A percentile compares a stretch with the other conserved stretches of the same genome.
These are phyloP conservation scores for Boletus sp. DNA, from an alignment of 768 basidiomycete species.

Conservation along the genomic window DNA sequence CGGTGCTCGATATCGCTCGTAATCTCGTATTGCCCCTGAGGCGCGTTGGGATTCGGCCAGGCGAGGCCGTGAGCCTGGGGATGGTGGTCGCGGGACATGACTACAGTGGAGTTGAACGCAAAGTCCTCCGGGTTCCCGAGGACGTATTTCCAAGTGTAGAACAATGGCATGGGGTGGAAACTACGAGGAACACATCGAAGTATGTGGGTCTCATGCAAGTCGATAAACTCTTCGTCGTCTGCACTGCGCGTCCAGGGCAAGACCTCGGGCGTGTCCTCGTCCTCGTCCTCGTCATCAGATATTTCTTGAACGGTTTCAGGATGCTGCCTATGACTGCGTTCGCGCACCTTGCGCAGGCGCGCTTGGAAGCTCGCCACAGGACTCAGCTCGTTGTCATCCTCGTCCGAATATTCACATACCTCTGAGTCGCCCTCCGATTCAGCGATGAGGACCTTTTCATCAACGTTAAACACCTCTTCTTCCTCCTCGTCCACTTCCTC, in stretches of 20 bases:
- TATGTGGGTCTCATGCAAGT: background rate
- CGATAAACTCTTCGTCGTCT: conserved; percentile 45
- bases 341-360: conserved; percentile 34
- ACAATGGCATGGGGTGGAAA: conserved; percentile 62
- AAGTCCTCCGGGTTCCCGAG: conserved; percentile 50
- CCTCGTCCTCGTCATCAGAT: conserved; percentile 32
- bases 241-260: conserved; percentile 42
- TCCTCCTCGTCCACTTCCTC: conserved; percentile 26
- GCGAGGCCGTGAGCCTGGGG: conserved; percentile 50
- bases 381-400: conserved; percentile 35
- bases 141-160: conserved; percentile 60
- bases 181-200: conserved; percentile 22
- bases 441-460: conserved; percentile 45
- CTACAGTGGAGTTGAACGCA: conserved; percentile 56
- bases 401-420: conserved; percentile 28
- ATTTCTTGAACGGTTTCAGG: conserved; percentile 10
- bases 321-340: conserved; percentile 15
- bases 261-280: conserved; percentile 22
- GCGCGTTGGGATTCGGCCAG: conserved; percentile 57
- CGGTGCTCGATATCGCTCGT: conserved; percentile 49
- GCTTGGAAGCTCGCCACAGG: conserved; percentile 37
- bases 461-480: conserved; percentile 40
- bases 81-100: conserved; percentile 56
- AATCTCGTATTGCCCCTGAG: conserved; percentile 53
- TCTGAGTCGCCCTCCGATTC: conserved; percentile 28